These are phyloP conservation scores for Dalbergia cochinchinensis DNA, from an alignment of 306 rosid species.

Conservation along the genomic window DNA sequence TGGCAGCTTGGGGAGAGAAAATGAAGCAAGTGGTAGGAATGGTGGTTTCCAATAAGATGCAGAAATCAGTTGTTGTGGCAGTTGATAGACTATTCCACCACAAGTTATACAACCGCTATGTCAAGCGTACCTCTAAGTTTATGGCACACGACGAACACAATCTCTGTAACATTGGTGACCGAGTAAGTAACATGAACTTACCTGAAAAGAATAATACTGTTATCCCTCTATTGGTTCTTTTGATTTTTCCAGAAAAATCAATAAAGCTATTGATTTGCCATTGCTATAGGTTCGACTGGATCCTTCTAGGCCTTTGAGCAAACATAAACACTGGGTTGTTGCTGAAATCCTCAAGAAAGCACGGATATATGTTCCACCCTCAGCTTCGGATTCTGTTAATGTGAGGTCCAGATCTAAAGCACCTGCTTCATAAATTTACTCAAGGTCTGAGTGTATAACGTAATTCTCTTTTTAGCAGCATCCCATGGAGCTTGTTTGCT, in stretches of 20 bases:
- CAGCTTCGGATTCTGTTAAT: conserved; percentile 10
- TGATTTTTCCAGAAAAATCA: neutral
- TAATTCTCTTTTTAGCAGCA: neutral
- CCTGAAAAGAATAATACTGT: neutral
- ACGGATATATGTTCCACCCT: conserved; percentile 62
- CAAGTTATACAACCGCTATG: conserved; percentile 75
- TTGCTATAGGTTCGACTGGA: conserved; percentile 63
- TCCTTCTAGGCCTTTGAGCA: conserved; percentile 76
- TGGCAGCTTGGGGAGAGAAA: conserved; percentile 37
- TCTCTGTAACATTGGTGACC: conserved; percentile 74
- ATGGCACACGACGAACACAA: conserved; percentile 80
- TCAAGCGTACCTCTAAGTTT: conserved; percentile 86
- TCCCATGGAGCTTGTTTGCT: conserved; percentile 1
- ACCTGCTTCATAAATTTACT: conserved; percentile 21
- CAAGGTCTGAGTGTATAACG: neutral
- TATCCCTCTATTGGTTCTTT: neutral
- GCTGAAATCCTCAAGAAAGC: conserved; percentile 77
- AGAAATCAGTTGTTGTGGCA: conserved; percentile 93
- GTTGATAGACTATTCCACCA: conserved; percentile 80
- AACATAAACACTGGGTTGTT: conserved; percentile 53
- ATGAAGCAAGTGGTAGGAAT: conserved; percentile 92
- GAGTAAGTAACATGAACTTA: conserved; percentile 45
- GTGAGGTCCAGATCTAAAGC: neutral
- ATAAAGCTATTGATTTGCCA: neutral
- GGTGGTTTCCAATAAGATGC: conserved; percentile 98